phyloP scores from a whole-genome alignment of 805 yeast genomes.

The Teunomyces cretensis region DNA sequence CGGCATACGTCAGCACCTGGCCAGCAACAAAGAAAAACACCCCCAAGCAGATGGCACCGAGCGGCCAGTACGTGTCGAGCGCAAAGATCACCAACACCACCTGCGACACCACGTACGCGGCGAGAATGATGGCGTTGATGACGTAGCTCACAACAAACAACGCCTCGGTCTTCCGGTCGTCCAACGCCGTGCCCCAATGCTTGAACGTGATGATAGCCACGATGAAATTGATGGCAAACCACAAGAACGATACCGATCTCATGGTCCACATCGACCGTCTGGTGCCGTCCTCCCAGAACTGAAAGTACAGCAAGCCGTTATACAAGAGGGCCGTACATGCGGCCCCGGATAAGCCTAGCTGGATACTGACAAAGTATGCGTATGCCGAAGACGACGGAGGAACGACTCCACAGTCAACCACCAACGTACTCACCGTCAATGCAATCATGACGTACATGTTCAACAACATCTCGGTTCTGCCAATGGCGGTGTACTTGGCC shows the following conservation, averaged over 20 bases:
- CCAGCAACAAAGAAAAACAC: slow-evolving; percentile 75
- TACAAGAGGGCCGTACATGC: slow-evolving; percentile 67
- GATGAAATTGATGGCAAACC: slow-evolving; percentile 67
- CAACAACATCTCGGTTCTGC: slow-evolving; percentile 79
- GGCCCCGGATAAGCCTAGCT: slow-evolving; percentile 71
- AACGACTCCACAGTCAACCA: slow-evolving; percentile 89
- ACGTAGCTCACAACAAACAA: slow-evolving; percentile 71
- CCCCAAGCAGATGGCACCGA: slow-evolving; percentile 78
- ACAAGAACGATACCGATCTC: slow-evolving; percentile 49
- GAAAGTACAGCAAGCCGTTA: slow-evolving; percentile 81
- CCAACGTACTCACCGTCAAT: slow-evolving; percentile 61
- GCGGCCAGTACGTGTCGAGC: slow-evolving; percentile 80
- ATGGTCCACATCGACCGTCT: slow-evolving; percentile 56
- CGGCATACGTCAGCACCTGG: slow-evolving; percentile 72
- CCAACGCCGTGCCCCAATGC: slow-evolving; percentile 52
- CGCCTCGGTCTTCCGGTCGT: slow-evolving; percentile 56
- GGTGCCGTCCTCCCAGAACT: slow-evolving; percentile 95
- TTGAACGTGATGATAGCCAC: slow-evolving; percentile 73
- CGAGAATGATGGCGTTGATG: slow-evolving; percentile 65
- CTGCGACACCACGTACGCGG: slow-evolving; percentile 66
- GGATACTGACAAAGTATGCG: slow-evolving; percentile 81
- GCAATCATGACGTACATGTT: slow-evolving; percentile 62
- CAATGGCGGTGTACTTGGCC: slow-evolving; percentile 91
- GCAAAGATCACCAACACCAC: slow-evolving; percentile 63
- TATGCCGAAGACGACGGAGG: slow-evolving; percentile 79